Evolutionary conservation across 306 rosid genomes (phyloP).

Genomic region (Macrotyloma uniflorum): DNA sequence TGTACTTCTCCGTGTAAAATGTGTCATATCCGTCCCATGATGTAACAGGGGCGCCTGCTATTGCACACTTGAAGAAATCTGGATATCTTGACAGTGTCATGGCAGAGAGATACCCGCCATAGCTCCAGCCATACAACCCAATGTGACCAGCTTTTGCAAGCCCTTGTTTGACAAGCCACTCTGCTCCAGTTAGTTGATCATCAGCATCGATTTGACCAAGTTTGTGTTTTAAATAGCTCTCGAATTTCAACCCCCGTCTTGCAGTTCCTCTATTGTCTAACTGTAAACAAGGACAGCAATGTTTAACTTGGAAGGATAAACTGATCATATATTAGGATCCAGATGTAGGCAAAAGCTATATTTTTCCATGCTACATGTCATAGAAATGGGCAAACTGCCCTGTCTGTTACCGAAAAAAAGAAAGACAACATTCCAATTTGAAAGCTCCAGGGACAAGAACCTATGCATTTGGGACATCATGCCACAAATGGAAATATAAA

Average conservation of each 20-base stretch:
- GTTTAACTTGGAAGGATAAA: conserved; percentile 16
- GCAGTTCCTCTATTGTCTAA: conserved; percentile 94
- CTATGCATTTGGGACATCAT: conserved; percentile 20
- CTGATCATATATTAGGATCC: background rate
- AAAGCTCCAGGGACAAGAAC: conserved; percentile 5
- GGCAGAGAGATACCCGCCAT: conserved; percentile 93
- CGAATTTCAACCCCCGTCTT: conserved; percentile 87
- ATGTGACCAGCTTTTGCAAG: conserved; percentile 75
- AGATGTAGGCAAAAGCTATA: background rate
- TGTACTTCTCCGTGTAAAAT: conserved; percentile 93
- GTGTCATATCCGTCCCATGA: conserved; percentile 98
- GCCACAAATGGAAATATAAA: conserved; percentile 1
- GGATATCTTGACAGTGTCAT: conserved; percentile 79
- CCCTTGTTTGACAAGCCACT: conserved; percentile 84
- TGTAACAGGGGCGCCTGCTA: conserved; percentile 90
- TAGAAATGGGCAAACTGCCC: background rate
- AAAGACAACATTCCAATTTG: background rate
- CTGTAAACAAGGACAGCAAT: conserved; percentile 52
- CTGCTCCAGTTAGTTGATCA: conserved; percentile 87
- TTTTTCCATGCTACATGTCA: background rate
- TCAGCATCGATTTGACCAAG: conserved; percentile 81
- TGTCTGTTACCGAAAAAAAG: background rate
- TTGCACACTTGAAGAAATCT: conserved; percentile 70
- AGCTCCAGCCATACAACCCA: conserved; percentile 98
- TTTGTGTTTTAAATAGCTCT: conserved; percentile 64